These are phyloP conservation scores for Lactarius quietus DNA, from an alignment of 768 basidiomycete genomes.

Conservation along the genomic window DNA sequence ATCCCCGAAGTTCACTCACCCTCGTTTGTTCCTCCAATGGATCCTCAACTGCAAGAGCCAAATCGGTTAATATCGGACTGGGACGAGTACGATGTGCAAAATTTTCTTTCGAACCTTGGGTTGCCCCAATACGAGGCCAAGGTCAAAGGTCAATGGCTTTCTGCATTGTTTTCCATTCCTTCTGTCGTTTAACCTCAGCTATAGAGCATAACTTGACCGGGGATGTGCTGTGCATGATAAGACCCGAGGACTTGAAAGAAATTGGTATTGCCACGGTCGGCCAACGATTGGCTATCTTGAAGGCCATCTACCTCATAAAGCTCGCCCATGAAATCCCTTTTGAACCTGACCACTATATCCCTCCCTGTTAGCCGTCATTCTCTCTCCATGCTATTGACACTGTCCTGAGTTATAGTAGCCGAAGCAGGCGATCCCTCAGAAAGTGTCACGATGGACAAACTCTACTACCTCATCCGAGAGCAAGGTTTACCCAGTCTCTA, in stretches of 20 bases:
- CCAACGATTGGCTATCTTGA: constrained; percentile 87
- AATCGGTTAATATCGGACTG: constrained; percentile 48
- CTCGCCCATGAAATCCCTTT: constrained; percentile 77
- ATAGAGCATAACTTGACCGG: constrained; percentile 91
- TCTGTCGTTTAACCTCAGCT: constrained; percentile 15
- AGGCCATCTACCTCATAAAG: constrained; percentile 89
- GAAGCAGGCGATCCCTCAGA: constrained; percentile 55
- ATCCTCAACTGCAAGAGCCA: constrained; percentile 32
- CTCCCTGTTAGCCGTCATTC: constrained; percentile 63
- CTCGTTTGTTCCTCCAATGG: constrained; percentile 29
- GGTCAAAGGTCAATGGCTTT: constrained; percentile 60
- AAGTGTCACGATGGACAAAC: constrained; percentile 57
- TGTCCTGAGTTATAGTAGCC: constrained; percentile 37
- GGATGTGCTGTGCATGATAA: constrained; percentile 80
- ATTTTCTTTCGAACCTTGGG: constrained; percentile 74
- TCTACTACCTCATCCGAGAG: constrained; percentile 64
- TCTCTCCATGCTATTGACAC: neutral
- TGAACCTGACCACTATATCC: constrained; percentile 80
- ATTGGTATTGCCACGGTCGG: constrained; percentile 89
- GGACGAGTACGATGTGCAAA: constrained; percentile 75
- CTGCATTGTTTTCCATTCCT: constrained; percentile 21
- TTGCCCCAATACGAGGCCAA: constrained; percentile 82
- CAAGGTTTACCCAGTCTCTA: constrained; percentile 51
- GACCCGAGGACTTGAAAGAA: constrained; percentile 79
- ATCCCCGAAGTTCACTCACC: constrained; percentile 4